phyloP scores from a whole-genome alignment of 2,329 filamentous ascomycete species.

The Rutstroemia sp. region DNA sequence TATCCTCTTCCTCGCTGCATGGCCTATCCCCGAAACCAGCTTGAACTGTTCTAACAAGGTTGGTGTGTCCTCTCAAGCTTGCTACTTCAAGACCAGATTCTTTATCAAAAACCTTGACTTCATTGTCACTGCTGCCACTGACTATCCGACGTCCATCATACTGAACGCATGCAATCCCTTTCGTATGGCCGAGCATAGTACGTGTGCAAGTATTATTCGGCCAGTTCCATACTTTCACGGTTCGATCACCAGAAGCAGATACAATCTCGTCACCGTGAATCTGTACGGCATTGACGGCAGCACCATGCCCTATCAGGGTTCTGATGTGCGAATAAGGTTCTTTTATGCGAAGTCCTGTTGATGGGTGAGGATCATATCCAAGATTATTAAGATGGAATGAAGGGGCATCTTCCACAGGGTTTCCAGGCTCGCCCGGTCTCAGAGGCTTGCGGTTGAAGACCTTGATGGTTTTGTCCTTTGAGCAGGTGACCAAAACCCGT shows the following conservation, averaged over 20 bases:
- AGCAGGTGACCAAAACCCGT: slow-evolving; percentile 88
- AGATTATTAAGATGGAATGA: slow-evolving; percentile 45
- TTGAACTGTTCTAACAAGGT: slow-evolving; percentile 88
- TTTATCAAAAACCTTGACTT: slow-evolving; percentile 90
- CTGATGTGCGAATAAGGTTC: slow-evolving; percentile 72
- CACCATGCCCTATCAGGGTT: slow-evolving; percentile 73
- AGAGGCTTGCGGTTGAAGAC: slow-evolving; percentile 79
- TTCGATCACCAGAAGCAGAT: slow-evolving; percentile 87
- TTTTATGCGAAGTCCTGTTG: slow-evolving; percentile 43
- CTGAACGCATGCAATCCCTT: slow-evolving; percentile 96
- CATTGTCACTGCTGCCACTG: slow-evolving; percentile 92
- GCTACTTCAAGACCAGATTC: slow-evolving; percentile 82
- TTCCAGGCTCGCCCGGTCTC: slow-evolving; percentile 51
- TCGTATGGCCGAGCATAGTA: slow-evolving; percentile 79
- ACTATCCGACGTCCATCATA: slow-evolving; percentile 92
- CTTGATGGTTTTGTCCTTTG: slow-evolving; percentile 95
- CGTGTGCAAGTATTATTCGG: slow-evolving; percentile 66
- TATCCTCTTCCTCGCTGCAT: slow-evolving; percentile 69
- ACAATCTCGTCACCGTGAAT: slow-evolving; percentile 81
- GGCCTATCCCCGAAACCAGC: slow-evolving; percentile 88
- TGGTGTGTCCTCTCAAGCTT: slow-evolving; percentile 71
- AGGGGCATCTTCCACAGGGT: slow-evolving; percentile 45
- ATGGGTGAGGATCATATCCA: slow-evolving; percentile 40
- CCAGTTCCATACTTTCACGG: slow-evolving; percentile 94
- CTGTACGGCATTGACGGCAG: slow-evolving; percentile 94